phyloP scores from a whole-genome alignment of 208 protist species.

The Crithidia expoeki region DNA sequence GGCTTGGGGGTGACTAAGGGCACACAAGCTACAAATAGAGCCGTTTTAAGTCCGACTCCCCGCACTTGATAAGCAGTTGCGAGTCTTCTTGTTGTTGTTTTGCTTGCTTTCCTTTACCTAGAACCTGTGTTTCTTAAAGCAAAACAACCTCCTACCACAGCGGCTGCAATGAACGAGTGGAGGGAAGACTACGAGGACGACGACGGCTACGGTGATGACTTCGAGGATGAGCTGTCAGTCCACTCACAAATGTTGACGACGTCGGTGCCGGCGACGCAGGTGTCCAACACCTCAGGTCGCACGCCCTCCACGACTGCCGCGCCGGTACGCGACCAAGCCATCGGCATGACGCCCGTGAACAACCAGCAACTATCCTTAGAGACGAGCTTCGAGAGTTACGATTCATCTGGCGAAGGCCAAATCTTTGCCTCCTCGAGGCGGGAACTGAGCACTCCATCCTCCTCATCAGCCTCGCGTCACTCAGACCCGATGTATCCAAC shows the following conservation, averaged over 20 bases:
- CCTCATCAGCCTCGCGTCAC: conserved; percentile 8
- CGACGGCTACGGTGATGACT: conserved; percentile 33
- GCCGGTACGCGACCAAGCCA: neutral
- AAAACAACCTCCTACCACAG: neutral
- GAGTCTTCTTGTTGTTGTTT: no score
- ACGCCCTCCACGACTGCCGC: neutral
- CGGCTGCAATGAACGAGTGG: conserved; percentile 19
- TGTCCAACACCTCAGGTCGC: neutral
- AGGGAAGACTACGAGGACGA: conserved; percentile 32
- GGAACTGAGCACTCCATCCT: neutral
- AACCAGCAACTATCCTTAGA: conserved; percentile 1
- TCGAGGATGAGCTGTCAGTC: conserved; percentile 12
- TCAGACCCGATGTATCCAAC: conserved; percentile 16
- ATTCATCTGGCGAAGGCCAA: neutral
- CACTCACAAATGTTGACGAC: neutral
- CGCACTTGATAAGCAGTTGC: no score
- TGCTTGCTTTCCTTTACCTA: no score
- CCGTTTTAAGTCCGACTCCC: no score
- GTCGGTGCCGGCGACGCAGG: neutral
- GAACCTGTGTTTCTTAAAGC: no score
- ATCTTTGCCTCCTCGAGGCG: neutral
- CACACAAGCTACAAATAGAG: no score
- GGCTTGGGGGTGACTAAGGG: no score
- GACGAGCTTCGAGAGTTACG: conserved; percentile 19
- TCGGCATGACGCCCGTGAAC: neutral